Evolutionary conservation across 441 rosid species (phyloP).

Genomic region (Capsella rubella): DNA sequence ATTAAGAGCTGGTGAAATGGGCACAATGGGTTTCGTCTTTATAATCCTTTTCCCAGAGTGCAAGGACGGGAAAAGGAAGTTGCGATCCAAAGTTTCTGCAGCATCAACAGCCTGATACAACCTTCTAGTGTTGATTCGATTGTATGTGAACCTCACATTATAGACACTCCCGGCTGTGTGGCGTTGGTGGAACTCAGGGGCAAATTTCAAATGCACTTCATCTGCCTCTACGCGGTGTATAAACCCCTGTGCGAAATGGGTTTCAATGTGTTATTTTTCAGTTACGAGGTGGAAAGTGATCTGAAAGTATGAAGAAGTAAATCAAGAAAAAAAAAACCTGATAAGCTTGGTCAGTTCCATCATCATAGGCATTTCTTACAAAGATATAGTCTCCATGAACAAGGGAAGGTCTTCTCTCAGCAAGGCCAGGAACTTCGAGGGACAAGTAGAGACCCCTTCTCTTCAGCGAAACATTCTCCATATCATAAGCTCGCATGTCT

Average conservation of each 20-base stretch:
- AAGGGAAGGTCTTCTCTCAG: conserved; percentile 75
- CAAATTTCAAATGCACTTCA: conserved; percentile 66
- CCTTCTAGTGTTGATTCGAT: conserved; percentile 62
- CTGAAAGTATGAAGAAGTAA: background rate
- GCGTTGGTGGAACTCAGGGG: conserved; percentile 51
- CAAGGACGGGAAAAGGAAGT: conserved; percentile 62
- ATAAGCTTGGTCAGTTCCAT: conserved; percentile 42
- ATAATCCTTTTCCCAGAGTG: conserved; percentile 51
- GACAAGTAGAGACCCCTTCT: conserved; percentile 56
- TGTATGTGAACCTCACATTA: conserved; percentile 64
- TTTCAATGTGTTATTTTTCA: conserved; percentile 1
- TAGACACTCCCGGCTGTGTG: conserved; percentile 54
- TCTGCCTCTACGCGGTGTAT: conserved; percentile 77
- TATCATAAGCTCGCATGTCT: conserved; percentile 64
- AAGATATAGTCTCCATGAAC: conserved; percentile 64
- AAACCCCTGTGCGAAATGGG: conserved; percentile 53
- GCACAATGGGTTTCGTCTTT: conserved; percentile 53
- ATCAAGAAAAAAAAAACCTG: conserved; percentile 48
- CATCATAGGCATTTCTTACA: conserved; percentile 49
- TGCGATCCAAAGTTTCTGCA: conserved; percentile 48
- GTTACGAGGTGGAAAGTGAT: conserved; percentile 11
- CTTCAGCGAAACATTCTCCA: conserved; percentile 61
- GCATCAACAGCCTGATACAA: conserved; percentile 67
- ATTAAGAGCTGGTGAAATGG: conserved; percentile 58
- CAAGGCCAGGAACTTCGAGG: conserved; percentile 71